These are phyloP conservation scores for Torulaspora franciscae DNA, from an alignment of 805 yeast genomes.

Conservation along the genomic window DNA sequence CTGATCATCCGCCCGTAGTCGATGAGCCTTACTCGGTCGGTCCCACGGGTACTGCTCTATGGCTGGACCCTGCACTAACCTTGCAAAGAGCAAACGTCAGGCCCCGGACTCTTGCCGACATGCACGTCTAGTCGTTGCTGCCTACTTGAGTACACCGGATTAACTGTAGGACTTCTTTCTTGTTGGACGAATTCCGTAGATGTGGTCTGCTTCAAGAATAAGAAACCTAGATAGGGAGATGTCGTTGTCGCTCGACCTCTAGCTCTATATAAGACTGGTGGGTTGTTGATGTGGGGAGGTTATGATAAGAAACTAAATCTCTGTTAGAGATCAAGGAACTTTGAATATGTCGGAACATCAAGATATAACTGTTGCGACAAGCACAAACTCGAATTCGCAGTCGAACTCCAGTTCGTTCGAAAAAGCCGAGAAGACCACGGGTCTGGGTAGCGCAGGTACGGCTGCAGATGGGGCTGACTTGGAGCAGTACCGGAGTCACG, in stretches of 20 bases:
- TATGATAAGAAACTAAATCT: background rate
- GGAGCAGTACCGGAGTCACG: constrained; percentile 10
- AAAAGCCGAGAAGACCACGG: constrained; percentile 1
- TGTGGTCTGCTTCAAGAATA: background rate
- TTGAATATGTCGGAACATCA: background rate
- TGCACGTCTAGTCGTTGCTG: background rate
- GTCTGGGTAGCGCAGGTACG: constrained; percentile 3
- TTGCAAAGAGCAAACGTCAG: background rate
- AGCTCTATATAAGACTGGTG: background rate
- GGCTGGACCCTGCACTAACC: background rate
- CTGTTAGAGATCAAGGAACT: background rate
- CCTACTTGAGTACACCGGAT: background rate
- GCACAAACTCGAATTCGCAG: constrained; percentile 7
- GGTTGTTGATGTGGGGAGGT: background rate
- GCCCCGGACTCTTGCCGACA: background rate
- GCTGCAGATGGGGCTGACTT: constrained; percentile 9
- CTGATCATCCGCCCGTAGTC: background rate
- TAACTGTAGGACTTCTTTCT: background rate
- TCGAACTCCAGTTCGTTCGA: constrained; percentile 8
- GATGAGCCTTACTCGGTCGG: background rate
- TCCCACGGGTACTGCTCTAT: background rate
- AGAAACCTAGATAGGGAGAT: background rate
- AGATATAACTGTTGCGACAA: constrained; percentile 3
- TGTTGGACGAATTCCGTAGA: background rate
- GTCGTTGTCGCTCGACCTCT: background rate